Conservation (phyloP, 345 rosid genomes). For the Theobroma cacao region DNA sequence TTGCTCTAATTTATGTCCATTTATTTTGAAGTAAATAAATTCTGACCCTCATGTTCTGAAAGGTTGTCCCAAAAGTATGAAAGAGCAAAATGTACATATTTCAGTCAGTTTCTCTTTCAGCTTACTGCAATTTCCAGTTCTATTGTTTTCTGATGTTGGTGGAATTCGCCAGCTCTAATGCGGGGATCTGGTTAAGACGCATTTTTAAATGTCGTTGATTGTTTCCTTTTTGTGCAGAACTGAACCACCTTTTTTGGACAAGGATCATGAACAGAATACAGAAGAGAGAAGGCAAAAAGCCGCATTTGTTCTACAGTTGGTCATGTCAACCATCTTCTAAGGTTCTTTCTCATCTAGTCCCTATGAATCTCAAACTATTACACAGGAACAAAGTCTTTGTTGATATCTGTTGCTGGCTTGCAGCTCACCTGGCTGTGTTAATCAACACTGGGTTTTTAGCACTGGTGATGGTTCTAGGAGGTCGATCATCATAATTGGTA, state of each 20-base stretch:
- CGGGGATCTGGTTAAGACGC: not conserved
- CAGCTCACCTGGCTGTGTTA: not conserved
- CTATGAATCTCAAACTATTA: not conserved
- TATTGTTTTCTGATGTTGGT: not conserved
- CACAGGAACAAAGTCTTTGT: not conserved
- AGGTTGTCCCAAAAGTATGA: not conserved
- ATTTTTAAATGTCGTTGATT: slow-evolving; percentile 5
- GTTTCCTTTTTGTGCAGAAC: slow-evolving; percentile 25
- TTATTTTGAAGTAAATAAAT: not conserved
- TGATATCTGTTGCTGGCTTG: not conserved
- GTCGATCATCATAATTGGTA: not conserved
- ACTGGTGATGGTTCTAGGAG: slow-evolving; percentile 15
- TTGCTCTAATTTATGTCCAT: not conserved
- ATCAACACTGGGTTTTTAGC: slow-evolving; percentile 10
- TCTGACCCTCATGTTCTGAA: not conserved
- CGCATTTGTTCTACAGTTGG: slow-evolving; percentile 41
- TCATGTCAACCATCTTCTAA: slow-evolving; percentile 44
- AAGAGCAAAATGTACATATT: not conserved
- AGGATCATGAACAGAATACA: slow-evolving; percentile 21
- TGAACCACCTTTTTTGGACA: slow-evolving; percentile 13
- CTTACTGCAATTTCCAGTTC: not conserved
- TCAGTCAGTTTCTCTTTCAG: not conserved
- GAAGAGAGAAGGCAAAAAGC: slow-evolving; percentile 52
- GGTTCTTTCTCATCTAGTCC: not conserved
- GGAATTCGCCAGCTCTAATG: not conserved